Evolutionary conservation across 108 stramenopile genomes (phyloP).

Genomic region (Epithemia pelagica): DNA sequence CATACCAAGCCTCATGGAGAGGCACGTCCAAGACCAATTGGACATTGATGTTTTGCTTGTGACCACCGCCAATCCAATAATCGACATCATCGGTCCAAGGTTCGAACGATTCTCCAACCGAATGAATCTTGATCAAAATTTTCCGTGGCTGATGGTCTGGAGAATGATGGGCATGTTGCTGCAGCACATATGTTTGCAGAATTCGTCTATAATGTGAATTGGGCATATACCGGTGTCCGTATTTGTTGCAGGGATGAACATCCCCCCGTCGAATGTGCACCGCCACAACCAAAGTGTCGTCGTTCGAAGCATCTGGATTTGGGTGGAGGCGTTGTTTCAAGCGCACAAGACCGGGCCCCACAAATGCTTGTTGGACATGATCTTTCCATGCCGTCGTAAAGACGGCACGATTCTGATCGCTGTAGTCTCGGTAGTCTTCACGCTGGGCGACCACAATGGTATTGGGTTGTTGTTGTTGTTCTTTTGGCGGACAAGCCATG

Average conservation of each 20-base stretch:
- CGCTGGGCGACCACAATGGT: neutral
- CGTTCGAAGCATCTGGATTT: neutral
- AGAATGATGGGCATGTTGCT: neutral
- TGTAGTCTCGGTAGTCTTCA: neutral
- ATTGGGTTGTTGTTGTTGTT: neutral
- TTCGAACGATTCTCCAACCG: constrained; percentile 13
- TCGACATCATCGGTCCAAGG: constrained; percentile 3
- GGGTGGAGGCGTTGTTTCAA: neutral
- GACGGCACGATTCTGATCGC: neutral
- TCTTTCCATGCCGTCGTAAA: neutral
- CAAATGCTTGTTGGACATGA: too few relatives aligned
- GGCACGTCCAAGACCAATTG: constrained; percentile 12
- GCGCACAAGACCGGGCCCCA: too few relatives aligned
- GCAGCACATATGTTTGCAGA: neutral
- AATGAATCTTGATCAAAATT: constrained; percentile 12
- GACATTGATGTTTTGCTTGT: too few relatives aligned
- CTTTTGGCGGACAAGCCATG: neutral
- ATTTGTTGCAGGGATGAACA: constrained; percentile 19
- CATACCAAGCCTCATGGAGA: constrained; percentile 15
- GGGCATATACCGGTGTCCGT: constrained; percentile 12
- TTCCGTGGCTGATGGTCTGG: too few relatives aligned
- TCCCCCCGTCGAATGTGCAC: constrained; percentile 23
- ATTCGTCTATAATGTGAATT: constrained; percentile 13
- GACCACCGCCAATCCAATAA: too few relatives aligned
- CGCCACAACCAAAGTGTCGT: neutral